These are phyloP conservation scores for Botryotinia convoluta DNA, from an alignment of 2,329 filamentous ascomycete genomes.

Conservation along the genomic window DNA sequence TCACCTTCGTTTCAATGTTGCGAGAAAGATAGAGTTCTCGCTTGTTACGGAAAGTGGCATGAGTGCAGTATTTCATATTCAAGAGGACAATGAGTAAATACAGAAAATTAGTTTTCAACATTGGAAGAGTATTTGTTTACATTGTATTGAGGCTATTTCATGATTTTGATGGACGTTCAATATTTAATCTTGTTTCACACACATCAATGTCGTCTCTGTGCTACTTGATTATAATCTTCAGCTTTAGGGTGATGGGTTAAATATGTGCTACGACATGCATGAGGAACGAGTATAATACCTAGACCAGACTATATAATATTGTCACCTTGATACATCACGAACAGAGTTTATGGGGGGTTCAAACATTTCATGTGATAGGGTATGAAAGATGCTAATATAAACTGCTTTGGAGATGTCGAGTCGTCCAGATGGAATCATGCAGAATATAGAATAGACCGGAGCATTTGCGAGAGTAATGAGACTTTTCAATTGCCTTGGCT, in stretches of 20 bases:
- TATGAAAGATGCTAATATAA: not conserved
- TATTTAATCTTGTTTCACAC: not conserved
- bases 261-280: constrained; percentile 6
- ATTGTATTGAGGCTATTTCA: not conserved
- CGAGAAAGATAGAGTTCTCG: constrained; percentile 10
- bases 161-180: not conserved
- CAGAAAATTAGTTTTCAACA: not conserved
- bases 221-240: not conserved
- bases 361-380: not conserved
- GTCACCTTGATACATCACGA: not conserved
- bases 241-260: not conserved
- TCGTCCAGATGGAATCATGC: not conserved
- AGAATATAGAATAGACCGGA: not conserved
- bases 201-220: not conserved
- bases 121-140: not conserved
- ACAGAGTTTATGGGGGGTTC: not conserved
- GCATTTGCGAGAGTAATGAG: constrained; percentile 2
- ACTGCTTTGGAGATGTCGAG: not conserved
- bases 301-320: not conserved
- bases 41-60: constrained; percentile 14
- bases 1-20: constrained; percentile 7
- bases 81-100: not conserved
- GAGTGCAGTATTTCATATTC: constrained; percentile 6
- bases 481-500: constrained; percentile 25
- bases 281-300: not conserved